Conservation (phyloP, 2,329 filamentous ascomycete genomes). For the Xylariomycetidae sp. region DNA sequence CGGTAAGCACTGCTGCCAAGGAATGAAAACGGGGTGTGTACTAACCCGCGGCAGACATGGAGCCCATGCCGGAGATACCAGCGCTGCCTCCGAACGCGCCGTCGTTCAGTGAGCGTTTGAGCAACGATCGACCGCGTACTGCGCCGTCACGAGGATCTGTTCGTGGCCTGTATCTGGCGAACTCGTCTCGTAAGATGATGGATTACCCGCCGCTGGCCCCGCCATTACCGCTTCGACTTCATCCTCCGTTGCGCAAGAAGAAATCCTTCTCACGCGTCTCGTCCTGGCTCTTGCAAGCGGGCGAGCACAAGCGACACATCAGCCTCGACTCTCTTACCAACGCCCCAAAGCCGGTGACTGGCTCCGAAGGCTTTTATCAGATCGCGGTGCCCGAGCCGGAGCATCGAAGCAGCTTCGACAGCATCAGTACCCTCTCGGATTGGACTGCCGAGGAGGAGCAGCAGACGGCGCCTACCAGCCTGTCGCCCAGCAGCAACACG, state of each 20-base stretch:
- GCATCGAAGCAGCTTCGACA: constrained; percentile 37
- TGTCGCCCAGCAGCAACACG: constrained; percentile 42
- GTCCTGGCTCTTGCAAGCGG: constrained; percentile 44
- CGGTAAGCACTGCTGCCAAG: constrained; percentile 17
- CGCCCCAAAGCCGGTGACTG: constrained; percentile 44
- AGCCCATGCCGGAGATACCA: constrained; percentile 50
- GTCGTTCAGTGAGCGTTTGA: constrained; percentile 52
- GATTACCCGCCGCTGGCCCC: constrained; percentile 43
- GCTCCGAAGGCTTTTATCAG: constrained; percentile 53
- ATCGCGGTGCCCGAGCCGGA: constrained; percentile 35
- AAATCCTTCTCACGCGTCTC: constrained; percentile 60
- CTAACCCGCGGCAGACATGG: constrained; percentile 31
- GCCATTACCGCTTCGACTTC: constrained; percentile 51
- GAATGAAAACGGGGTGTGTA: neutral
- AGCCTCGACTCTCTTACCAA: constrained; percentile 50
- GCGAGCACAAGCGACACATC: constrained; percentile 30
- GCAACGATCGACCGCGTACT: constrained; percentile 36
- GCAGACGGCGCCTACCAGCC: constrained; percentile 41
- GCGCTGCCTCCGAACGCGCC: constrained; percentile 50
- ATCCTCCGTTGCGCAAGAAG: constrained; percentile 58
- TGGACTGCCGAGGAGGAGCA: constrained; percentile 40
- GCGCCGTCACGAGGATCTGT: constrained; percentile 25
- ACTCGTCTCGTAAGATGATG: constrained; percentile 28
- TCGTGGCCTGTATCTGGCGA: constrained; percentile 31
- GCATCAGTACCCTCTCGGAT: constrained; percentile 42